These are phyloP conservation scores for Macrocybe gigantea DNA, from an alignment of 768 basidiomycete species.

Conservation along the genomic window DNA sequence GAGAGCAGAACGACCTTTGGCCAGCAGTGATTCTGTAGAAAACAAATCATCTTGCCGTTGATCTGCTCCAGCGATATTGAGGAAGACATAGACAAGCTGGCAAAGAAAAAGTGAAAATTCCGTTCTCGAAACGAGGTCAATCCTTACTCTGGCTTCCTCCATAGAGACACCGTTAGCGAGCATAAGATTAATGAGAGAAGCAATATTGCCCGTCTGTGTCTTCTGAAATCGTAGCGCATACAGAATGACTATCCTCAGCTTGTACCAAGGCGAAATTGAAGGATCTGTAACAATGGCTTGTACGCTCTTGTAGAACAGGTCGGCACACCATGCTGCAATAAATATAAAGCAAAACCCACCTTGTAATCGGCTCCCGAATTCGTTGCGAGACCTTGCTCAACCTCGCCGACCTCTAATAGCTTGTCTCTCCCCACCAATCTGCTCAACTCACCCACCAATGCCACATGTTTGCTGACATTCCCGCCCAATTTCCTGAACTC, in stretches of 20 bases:
- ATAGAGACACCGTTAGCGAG: constrained; percentile 69
- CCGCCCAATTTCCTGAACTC: constrained; percentile 95
- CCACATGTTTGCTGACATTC: constrained; percentile 98
- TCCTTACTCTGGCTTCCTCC: constrained; percentile 67
- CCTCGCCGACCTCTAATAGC: constrained; percentile 85
- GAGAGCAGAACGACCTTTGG: constrained; percentile 88
- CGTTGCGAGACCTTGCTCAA: constrained; percentile 94
- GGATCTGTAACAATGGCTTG: constrained; percentile 71
- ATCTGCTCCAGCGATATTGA: constrained; percentile 92
- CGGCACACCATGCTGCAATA: too few species aligned
- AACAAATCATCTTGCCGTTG: constrained; percentile 97
- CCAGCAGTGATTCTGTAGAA: constrained; percentile 90
- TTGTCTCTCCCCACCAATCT: constrained; percentile 82
- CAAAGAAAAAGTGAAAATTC: constrained; percentile 9
- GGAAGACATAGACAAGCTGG: constrained; percentile 87
- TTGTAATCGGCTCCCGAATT: constrained; percentile 86
- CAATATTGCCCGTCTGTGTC: constrained; percentile 74
- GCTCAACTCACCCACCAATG: constrained; percentile 93
- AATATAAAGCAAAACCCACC: constrained; percentile 34
- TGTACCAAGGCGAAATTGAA: constrained; percentile 68
- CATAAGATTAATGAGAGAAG: constrained; percentile 67
- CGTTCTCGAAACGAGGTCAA: constrained; percentile 3
- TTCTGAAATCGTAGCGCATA: constrained; percentile 96
- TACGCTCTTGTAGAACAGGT: constrained; percentile 50
- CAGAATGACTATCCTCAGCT: constrained; percentile 85